These are phyloP conservation scores for Solanum chiquidenum DNA, from an alignment of 257 asterid species.

Conservation along the genomic window DNA sequence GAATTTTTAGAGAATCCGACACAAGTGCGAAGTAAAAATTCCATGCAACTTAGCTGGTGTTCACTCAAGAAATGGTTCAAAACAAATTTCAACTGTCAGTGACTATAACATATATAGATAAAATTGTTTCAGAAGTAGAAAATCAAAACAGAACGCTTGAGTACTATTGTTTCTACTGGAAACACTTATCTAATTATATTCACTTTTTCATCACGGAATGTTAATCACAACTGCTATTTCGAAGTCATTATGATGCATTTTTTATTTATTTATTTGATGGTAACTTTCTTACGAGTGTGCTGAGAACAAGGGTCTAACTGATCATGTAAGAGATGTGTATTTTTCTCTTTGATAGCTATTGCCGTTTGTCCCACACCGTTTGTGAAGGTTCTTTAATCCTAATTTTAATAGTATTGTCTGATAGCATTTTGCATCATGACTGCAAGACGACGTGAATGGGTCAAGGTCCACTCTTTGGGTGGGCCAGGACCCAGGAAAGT, in stretches of 20 bases:
- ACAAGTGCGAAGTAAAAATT: no score
- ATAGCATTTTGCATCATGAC: rapidly evolving
- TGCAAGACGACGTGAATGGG: neutral
- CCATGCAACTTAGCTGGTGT: neutral
- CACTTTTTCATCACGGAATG: no score
- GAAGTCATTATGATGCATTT: neutral
- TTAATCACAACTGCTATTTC: neutral
- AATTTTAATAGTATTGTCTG: neutral
- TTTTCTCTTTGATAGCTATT: neutral
- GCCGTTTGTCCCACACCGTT: neutral
- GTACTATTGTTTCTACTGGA: neutral
- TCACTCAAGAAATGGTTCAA: neutral
- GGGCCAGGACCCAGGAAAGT: neutral
- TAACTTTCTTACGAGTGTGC: neutral
- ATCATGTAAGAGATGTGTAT: neutral
- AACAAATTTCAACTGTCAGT: neutral
- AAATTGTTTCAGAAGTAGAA: neutral
- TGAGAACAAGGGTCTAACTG: neutral
- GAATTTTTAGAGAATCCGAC: no score
- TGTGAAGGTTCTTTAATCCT: neutral
- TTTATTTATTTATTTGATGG: neutral
- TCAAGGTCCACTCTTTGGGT: neutral
- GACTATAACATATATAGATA: neutral
- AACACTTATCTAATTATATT: no score
- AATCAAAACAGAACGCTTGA: neutral